Base-by-base conservation (phyloP, 345 rosid species). In the Trapa incisa region DNA sequence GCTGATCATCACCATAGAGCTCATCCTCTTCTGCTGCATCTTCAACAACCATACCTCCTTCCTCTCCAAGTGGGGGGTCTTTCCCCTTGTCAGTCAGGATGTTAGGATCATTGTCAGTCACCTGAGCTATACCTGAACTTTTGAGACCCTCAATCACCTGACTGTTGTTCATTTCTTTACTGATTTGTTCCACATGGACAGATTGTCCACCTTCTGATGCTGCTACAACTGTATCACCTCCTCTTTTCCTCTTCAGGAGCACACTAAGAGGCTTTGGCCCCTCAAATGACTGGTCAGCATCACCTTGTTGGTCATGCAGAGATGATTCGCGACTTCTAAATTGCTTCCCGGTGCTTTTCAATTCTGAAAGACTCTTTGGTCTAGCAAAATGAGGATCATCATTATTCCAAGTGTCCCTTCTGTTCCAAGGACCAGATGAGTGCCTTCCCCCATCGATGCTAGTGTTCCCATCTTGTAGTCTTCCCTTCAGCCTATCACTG, bases 201-300 rank as follows among this genome's bases (percentile, higher is more conserved):
- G 63, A 54, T 54, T 33, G 60, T 54, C 71, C 60, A 60, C 61
- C 47, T 64, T 70, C 65, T 71, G 36, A 35, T 66, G 73, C 78
- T 72, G 76, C 76, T 65, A 72, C 78, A 70, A 78, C 74, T 62
- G 74, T 73, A 73, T 68, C 83, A 68, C 83, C 80, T 48, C 75
- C 85, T 79, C 86, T 81, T 80, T 92, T 89, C 67, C 96, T 86
- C 80, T 79, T 92, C 72, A 89, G 81, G 76, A 92, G 89, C 85
- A 85, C 96, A 58, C 88, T 86, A 37, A 92, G 81, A 66, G 98
- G 87, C 84, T 86, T 79, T 9, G 98, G 98, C 69, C 92, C 93
- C 66, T 86, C 85, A 74, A 92, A 92, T 9, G 96, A 77, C 53
- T 75, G 70, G 58, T 72, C 76, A 54, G 76, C 83, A 69, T 78